phyloP scores from a whole-genome alignment of 768 basidiomycete genomes.

The Suillus clintonianus region DNA sequence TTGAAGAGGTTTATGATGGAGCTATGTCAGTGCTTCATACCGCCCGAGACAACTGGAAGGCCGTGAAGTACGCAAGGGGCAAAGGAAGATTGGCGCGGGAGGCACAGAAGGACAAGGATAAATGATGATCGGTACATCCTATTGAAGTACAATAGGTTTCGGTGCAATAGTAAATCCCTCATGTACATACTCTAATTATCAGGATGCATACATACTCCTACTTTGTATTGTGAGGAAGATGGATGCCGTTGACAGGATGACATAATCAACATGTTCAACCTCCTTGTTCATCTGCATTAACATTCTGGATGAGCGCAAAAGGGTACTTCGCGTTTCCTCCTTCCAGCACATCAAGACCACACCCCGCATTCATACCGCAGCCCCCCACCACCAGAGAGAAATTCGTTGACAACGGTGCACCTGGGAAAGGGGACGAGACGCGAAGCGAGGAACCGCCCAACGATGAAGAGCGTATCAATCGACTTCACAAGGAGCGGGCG shows the following conservation, averaged over 20 bases:
- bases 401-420: not conserved
- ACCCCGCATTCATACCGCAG: not conserved
- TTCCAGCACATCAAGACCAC: not conserved
- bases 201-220: not conserved
- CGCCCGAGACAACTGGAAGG: slow-evolving; percentile 59
- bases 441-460: not conserved
- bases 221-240: not conserved
- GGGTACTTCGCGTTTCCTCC: slow-evolving; percentile 5
- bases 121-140: not conserved
- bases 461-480: slow-evolving; percentile 18
- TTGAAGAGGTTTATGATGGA: slow-evolving; percentile 55
- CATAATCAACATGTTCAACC: not conserved
- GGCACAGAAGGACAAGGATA: slow-evolving; percentile 28
- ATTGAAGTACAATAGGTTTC: not conserved
- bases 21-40: slow-evolving; percentile 45
- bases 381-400: not conserved
- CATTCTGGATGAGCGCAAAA: not conserved
- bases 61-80: slow-evolving; percentile 69
- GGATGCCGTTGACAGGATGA: not conserved
- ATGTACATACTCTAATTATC: not conserved
- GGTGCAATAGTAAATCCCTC: not conserved
- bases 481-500: slow-evolving; percentile 37
- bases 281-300: not conserved
- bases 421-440: slow-evolving; percentile 1
- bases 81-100: slow-evolving; percentile 76